Evolutionary conservation across 768 basidiomycete species (phyloP), one percentile per base, ranked within the genome.

Genomic region (Stropharia rugosoannulata): DNA sequence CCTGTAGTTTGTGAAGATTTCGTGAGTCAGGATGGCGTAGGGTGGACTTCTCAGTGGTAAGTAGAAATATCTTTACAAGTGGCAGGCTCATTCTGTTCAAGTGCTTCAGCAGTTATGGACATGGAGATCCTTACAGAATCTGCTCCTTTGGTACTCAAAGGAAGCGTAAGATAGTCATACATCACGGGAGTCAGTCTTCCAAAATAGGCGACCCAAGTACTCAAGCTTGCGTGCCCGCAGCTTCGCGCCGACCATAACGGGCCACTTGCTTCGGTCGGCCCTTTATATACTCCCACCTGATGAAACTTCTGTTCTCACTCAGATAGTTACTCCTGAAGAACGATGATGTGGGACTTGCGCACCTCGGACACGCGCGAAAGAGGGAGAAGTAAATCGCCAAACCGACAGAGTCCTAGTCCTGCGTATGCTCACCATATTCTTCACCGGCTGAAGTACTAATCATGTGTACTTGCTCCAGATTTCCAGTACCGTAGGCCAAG

Each of bases 331-430:
- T 46, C 27, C 22, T 46, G 18, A 46, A 36, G 13, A 13, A 70
- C 68, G 57, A 76, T 73, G 75, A 76, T 76, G 76, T 76, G 75
- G 75, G 72, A 74, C 65, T 65, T 70, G 19, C 56, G 61, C 22
- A 61, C 65, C 32, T 45, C 57, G 45, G 58, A 62, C 1, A 54
- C 43, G 38, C 42, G 39, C 12, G 55, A 48, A 27, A 58, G 66
- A 40, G 62, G 58, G 18, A 51, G 61, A 36, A 63, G 61, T 41
- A 64, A 60, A 39, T 68, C 66, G n/a, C 65, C 63, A 47, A 60
- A 67, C 13, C 62, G 57, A 38, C 62, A 65, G 48, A 64, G 58
- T 50, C 66, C 70, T 11, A 65, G 63, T 38, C 68, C 73, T 49
- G 57, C 65, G 69, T 72, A 62, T 25, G 71, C 66, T 42, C 15